phyloP scores from a whole-genome alignment of 345 rosid genomes.

The Iberis pinnata region DNA sequence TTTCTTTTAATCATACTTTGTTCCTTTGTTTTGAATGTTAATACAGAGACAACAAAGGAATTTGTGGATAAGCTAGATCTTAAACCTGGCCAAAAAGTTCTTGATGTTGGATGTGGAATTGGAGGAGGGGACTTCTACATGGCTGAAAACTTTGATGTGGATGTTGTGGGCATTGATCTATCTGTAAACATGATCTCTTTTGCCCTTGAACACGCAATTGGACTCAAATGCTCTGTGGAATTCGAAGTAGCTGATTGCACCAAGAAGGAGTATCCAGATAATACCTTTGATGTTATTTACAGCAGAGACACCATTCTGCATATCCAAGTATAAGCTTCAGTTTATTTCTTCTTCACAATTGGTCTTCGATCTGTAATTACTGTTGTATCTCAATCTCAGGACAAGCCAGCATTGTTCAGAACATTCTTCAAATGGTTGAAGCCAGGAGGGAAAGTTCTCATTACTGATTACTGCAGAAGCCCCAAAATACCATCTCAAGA shows the following conservation, averaged over 20 bases:
- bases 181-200: constrained; percentile 90
- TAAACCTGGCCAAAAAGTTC: constrained; percentile 85
- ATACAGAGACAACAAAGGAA: constrained; percentile 90
- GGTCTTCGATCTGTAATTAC: neutral
- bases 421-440: constrained; percentile 91
- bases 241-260: constrained; percentile 99
- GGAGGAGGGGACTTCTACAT: constrained; percentile 99
- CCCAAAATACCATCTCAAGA: constrained; percentile 63
- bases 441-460: constrained; percentile 90
- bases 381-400: constrained; percentile 41
- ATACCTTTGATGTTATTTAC: constrained; percentile 86
- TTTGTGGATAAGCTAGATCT: constrained; percentile 81
- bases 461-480: constrained; percentile 79
- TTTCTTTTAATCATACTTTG: neutral
- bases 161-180: constrained; percentile 91
- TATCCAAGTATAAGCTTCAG: constrained; percentile 53
- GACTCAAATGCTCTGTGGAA: constrained; percentile 77
- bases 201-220: constrained; percentile 90
- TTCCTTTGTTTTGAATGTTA: constrained; percentile 14
- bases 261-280: constrained; percentile 65
- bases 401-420: constrained; percentile 78
- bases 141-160: constrained; percentile 80
- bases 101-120: constrained; percentile 97
- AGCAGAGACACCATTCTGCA: constrained; percentile 96
- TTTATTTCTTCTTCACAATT: neutral